Base-by-base conservation (phyloP, 345 rosid species). In the Eucalyptus coolabah region DNA sequence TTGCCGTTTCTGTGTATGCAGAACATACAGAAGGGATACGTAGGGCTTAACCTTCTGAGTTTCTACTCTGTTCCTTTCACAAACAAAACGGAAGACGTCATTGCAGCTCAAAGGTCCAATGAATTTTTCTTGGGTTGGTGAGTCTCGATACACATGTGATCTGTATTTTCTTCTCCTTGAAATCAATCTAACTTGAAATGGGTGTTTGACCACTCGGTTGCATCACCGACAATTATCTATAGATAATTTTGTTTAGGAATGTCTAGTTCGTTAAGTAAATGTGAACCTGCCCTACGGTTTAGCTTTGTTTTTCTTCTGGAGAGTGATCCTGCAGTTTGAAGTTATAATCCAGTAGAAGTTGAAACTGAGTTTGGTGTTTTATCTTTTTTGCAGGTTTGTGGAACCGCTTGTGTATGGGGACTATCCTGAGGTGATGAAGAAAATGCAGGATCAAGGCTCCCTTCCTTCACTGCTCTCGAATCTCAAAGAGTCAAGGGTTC, bases 321-420 rank as follows among this genome's bases (percentile, higher is more conserved):
- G 47, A 77, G 47, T 77, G 42, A 21, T 77, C 42, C 83, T 2
- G 13, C 83, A 12, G 83, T 37, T 40, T 77, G 47, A n/a, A 87
- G 40, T 40, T 3, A 23, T 40, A 30, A 19, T 32, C 60, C 85
- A 6, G 60, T 28, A 49, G 40, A 63, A 87, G 21, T 69, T 2
- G 19, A 47, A 77, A 77, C 47, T 21, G 16, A 77, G 5, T 77
- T 21, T 11, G 44, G 83, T 77, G 59, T 13, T 34, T 49, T 88
- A 18, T 32, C 45, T 83, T 54, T 8, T 17, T 37, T 37, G 69
- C 94, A 97, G 98, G 99, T 87, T 94, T 89, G 80, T 92, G 42
- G 88, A 95, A 90, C 98, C 99, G 10, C 88, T 96, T 91, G 90
- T 94, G 34, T 94, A 89, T 90, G 98, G 99, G 19, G 98, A 97